Evolutionary conservation across 2,329 filamentous ascomycete genomes (phyloP), one percentile per base, ranked within the genome.

Genomic region (Fusarium metavorans): DNA sequence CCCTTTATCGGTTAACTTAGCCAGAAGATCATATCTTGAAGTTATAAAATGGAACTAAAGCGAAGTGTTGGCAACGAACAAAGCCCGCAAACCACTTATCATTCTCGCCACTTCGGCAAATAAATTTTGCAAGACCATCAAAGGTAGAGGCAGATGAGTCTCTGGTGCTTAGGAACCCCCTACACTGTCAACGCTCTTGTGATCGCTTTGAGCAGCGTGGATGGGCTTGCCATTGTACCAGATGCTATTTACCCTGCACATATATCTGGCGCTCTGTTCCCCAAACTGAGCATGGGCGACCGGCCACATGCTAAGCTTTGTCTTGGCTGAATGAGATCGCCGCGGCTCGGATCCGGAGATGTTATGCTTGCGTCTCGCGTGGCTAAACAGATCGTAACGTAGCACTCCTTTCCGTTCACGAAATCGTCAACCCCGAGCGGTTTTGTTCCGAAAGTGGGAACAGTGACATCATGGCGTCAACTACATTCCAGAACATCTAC

Each of bases 381-480:
- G 43, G 43, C 43, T 48, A 23, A 25, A 48, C 1, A 2, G 43
- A 48, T 48, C 23, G 43, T 16, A 48, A 48, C 43, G 43, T 48
- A 48, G 5, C 43, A 48, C 43, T 27, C 43, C 2, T 8, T 4
- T 11, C 8, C 43, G 14, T 48, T 1, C 43, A 48, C 43, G 43
- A 48, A 23, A 48, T 25, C 14, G 43, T 16, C 8, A 18, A 10
- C 23, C 23, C 43, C 23, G 43, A 48, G 9, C 23, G 10, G 43
- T 27, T 25, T 48, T 27, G 9, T 48, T 48, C 23, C 43, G 23
- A 48, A 48, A 48, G 43, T 18, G 43, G 43, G 43, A 18, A 11
- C 23, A 25, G 39, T 70, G 69, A 62, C 67, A 71, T 71, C 62
- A 70, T 25, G 7, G 23, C 18, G 3, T 27, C 6, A 8, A 10